Evolutionary conservation across 768 basidiomycete species (phyloP), one percentile per base, ranked within the genome.

Genomic region (Lentinus brumalis): DNA sequence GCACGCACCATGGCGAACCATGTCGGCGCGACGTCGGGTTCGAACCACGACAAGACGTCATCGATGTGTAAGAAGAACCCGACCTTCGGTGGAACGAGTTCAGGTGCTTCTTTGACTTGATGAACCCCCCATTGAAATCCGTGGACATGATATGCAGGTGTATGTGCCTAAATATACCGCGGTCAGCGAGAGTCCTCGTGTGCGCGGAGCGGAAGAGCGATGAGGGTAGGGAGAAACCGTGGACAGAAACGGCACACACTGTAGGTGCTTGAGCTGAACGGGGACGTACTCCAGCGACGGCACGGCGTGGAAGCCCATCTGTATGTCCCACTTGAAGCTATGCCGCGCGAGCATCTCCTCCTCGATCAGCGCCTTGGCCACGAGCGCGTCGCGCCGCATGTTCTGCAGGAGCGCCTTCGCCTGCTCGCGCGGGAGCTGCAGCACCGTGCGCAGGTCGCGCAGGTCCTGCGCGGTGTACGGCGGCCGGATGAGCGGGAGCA

Each of bases 61-160:
- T 86, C 79, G 16, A 95, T 74, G 61, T 86, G 83, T 3, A 96
- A 69, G 75, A 96, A 96, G 75, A 93, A 96, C 1, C 91, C 93
- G 18, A 83, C 78, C 50, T 84, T 83, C 0, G 94, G 67, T 91
- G 88, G 75, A 96, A 97, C 5, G 92, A 90, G 68, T 96, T 95
- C 75, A 93, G 91, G 66, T 97, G 95, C 69, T 89, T 91, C 78
- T 96, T 97, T 57, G 79, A 83, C 76, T 95, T 96, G 78, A 96
- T 74, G 53, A 75, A 76, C 9, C 84, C 80, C 0, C 88, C 88
- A 56, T 80, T 79, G 39, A 94, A 71, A 70, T 97, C 95, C 5
- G 84, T 80, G 4, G 94, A 94, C 41, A 97, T 75, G 54, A 97
- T 85, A 70, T 97, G 95, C 11, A 96, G 73, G 69, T 97, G 92